Base-by-base conservation (phyloP, 2,329 filamentous ascomycete genomes). In the Blumeriella jaapii region DNA sequence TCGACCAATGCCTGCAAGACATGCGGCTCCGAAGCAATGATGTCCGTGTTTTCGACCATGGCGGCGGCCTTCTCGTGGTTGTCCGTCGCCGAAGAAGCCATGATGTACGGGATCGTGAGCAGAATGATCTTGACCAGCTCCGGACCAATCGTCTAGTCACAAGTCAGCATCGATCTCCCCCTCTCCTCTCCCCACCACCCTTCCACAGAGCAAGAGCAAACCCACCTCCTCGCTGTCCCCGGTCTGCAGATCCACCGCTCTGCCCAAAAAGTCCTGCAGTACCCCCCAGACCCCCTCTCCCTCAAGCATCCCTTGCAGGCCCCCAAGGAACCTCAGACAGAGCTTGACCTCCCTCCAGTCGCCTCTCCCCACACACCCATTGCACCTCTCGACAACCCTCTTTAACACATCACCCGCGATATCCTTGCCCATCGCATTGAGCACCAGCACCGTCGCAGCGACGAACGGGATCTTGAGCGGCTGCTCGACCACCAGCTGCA, bases 401-500 rank as follows among this genome's bases (percentile, higher is more conserved):
- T 62, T 67, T 47, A 96, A 65, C 13, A 93, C 65, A 45, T 85
- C 74, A 23, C 69, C 68, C 19, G 80, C 73, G 22, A 93, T 67
- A 47, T 91, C 82, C 4, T 80, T 68, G 54, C 84, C 67, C 50
- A 82, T 62, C 16, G 74, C 71, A 61, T 96, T 95, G 46, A 78
- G 71, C 38, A 85, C 71, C 39, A 94, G 69, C 27, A 93, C 71
- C 10, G 89, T 78, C 13, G 82, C 84, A 7, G 87, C 86, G 23
- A 93, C 71, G 56, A 95, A 96, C 0, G 91, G 89, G n/a, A 86
- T 93, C 67, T 96, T 96, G 59, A 98, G 79, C 1, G 91, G 91
- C 61, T 98, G 91, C 62, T 98, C 91, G 22, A 84, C 58, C 27
- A 82, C 69, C 46, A 96, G 68, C 59, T 89, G 82, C 39, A 87